phyloP scores from a whole-genome alignment of 441 rosid species.

The Aleurites moluccanus region DNA sequence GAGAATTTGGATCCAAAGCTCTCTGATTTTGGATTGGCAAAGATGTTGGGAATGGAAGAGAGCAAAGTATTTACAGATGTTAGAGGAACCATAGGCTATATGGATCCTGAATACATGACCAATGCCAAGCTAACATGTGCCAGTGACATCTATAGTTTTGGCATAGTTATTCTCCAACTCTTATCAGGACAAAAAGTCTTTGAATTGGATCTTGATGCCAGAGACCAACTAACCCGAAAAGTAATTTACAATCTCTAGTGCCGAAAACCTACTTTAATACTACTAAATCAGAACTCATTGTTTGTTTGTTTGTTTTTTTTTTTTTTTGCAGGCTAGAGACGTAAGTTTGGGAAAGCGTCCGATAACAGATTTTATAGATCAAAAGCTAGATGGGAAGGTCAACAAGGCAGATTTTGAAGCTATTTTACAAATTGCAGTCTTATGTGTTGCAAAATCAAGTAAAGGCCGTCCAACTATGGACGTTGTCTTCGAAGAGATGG shows the following conservation, averaged over 20 bases:
- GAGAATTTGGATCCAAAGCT: constrained; percentile 58
- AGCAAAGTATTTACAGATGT: constrained; percentile 70
- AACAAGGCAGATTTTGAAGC: constrained; percentile 47
- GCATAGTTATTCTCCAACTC: constrained; percentile 59
- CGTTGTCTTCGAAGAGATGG: constrained; percentile 50
- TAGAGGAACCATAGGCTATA: constrained; percentile 69
- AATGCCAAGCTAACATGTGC: constrained; percentile 65
- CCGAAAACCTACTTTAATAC: too few species aligned
- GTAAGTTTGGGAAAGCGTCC: constrained; percentile 48
- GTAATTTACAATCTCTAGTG: constrained; percentile 21
- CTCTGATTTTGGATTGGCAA: constrained; percentile 69
- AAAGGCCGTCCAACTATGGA: constrained; percentile 58
- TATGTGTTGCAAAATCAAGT: constrained; percentile 58
- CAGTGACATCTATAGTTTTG: constrained; percentile 67
- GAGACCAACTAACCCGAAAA: constrained; percentile 70
- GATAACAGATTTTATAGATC: constrained; percentile 51
- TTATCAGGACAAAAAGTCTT: constrained; percentile 63
- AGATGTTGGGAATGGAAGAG: constrained; percentile 64
- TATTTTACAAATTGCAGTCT: constrained; percentile 53
- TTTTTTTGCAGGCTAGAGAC: constrained; percentile 50
- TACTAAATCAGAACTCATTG: too few species aligned
- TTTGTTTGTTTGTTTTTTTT: background rate
- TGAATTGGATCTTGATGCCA: constrained; percentile 59
- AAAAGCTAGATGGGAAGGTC: constrained; percentile 40
- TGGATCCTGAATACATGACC: constrained; percentile 76